Base-by-base conservation (phyloP, 768 basidiomycete species). In the Rhizopogon vulgaris region DNA sequence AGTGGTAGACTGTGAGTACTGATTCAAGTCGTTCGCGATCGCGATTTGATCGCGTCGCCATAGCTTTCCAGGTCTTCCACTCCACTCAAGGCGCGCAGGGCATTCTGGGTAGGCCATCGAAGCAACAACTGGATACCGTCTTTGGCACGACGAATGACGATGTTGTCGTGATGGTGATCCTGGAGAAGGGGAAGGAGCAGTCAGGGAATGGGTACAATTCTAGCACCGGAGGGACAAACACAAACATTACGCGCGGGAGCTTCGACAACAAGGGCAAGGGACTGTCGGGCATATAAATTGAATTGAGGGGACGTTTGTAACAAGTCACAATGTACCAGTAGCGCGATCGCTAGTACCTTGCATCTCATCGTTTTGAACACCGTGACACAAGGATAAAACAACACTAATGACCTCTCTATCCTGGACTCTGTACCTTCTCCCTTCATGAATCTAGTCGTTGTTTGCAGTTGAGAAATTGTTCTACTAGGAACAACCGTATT, bases 1-100 rank as follows among this genome's bases (percentile, higher is more conserved):
- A 1, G 82, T 94, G 41, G 85, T 93, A n/a, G 90, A 90, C 59
- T 84, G 90, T 91, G 63, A 60, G 85, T 69, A 38, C 27, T 48
- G 38, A 14, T 17, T 39, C 30, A 40, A 30, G 51, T 17, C 38
- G 38, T 3, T 28, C 7, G 5, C n/a, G 11, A 46, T 46, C n/a
- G 17, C 24, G 22, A 18, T 14, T 6, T 22, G 27, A 41, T 38
- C 17, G 2, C 22, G 49, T 22, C 43, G 7, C 34, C 17, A 32
- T 56, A 90, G 89, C 87, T 3, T 93, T 87, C 73, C 60, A 76
- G 34, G 72, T 94, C 52, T 86, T 85, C 67, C 72, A 78, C 63
- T 85, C 89, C 17, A 67, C 68, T 22, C 88, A 90, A 66, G 91
- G 90, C 11, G 67, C 77, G 4, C 90, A 93, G 68, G 92, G 90